Conservation (phyloP, 2,329 filamentous ascomycete genomes). For the Sporothrix phasma region DNA sequence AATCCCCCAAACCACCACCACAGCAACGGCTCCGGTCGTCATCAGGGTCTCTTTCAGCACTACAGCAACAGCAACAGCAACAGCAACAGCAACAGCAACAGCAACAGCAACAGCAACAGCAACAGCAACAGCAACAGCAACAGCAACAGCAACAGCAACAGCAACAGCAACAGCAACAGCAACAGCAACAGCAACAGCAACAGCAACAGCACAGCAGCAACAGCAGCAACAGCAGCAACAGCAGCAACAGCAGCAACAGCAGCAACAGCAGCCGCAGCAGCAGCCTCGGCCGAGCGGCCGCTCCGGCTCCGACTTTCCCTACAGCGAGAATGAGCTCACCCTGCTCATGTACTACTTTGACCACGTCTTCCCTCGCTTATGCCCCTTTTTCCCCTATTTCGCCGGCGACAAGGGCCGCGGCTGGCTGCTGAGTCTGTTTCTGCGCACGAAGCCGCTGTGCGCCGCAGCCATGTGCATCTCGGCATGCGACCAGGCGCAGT, state of each 20-base stretch:
- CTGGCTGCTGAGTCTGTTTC: slow-evolving; percentile 13
- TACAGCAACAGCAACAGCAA: too few species aligned
- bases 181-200: too few species aligned
- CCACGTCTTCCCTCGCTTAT: slow-evolving; percentile 12
- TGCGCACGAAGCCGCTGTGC: slow-evolving; percentile 9
- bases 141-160: too few species aligned
- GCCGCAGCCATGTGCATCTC: slow-evolving; percentile 9
- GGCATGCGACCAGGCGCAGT: slow-evolving; percentile 15
- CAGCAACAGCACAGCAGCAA: too few species aligned
- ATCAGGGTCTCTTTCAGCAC: not conserved
- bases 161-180: too few species aligned
- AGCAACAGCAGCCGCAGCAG: too few species aligned
- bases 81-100: too few species aligned
- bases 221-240: too few species aligned
- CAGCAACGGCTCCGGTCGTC: not conserved
- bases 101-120: too few species aligned
- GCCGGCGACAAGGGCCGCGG: slow-evolving; percentile 14
- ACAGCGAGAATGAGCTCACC: slow-evolving; percentile 11
- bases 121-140: too few species aligned
- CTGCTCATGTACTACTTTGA: slow-evolving; percentile 15
- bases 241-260: too few species aligned
- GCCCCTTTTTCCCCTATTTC: slow-evolving; percentile 9
- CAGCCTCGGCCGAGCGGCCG: not conserved
- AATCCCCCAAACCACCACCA: not conserved
- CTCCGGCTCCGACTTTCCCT: not conserved